Evolutionary conservation across 2,329 filamentous ascomycete genomes (phyloP).

Genomic region (Fusarium sp.): DNA sequence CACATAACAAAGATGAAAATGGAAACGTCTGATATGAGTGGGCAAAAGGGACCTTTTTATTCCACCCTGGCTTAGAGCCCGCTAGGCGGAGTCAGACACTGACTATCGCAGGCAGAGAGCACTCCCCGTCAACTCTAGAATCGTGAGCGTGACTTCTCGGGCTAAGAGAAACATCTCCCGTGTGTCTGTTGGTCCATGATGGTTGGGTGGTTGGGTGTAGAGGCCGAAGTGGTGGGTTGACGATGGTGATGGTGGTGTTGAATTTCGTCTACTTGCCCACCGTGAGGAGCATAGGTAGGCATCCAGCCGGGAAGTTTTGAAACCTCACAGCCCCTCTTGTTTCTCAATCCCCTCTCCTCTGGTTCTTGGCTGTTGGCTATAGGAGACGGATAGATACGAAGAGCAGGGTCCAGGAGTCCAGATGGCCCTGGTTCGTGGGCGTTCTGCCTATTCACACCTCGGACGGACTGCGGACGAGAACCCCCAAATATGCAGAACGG

Average conservation of each 20-base stretch:
- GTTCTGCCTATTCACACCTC: slow-evolving; percentile 8
- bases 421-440: not conserved
- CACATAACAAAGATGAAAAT: slow-evolving; percentile 13
- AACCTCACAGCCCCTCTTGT: slow-evolving; percentile 25
- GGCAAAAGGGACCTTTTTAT: slow-evolving; percentile 27
- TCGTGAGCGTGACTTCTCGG: slow-evolving; percentile 31
- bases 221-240: slow-evolving; percentile 34
- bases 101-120: slow-evolving; percentile 26
- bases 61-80: slow-evolving; percentile 24
- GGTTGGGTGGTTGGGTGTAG: slow-evolving; percentile 26
- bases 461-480: not conserved
- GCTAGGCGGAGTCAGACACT: not conserved
- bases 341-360: slow-evolving; percentile 1
- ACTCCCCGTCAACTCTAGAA: slow-evolving; percentile 9
- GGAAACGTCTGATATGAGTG: slow-evolving; percentile 4
- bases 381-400: slow-evolving; percentile 28
- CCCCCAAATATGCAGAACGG: slow-evolving; percentile 1
- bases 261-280: slow-evolving; percentile 2
- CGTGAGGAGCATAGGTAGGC: slow-evolving; percentile 4
- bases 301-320: slow-evolving; percentile 17
- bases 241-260: slow-evolving; percentile 29
- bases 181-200: slow-evolving; percentile 34
- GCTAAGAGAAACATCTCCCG: slow-evolving; percentile 22
- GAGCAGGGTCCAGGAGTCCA: slow-evolving; percentile 13
- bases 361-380: not conserved